Conservation (phyloP, 106 monocot species). For the Dioscorea alata region DNA sequence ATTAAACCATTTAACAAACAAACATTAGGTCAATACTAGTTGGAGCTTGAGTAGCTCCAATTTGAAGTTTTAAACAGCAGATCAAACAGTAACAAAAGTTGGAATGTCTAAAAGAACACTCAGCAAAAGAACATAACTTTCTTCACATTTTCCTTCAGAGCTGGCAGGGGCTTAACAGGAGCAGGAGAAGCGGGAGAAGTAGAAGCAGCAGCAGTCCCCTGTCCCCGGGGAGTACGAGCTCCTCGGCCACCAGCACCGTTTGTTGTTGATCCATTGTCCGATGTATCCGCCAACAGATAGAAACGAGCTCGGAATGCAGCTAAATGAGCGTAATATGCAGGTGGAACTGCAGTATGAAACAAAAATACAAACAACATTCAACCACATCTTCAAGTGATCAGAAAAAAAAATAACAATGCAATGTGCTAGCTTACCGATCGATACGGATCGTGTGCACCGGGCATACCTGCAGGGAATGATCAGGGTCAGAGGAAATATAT, state of each 20-base stretch:
- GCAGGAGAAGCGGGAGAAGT: neutral
- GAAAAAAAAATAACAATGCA: neutral
- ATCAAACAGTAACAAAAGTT: too few species aligned
- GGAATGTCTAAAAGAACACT: neutral
- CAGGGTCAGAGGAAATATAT: too few species aligned
- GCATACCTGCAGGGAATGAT: conserved; percentile 47
- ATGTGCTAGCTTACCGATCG: conserved; percentile 42
- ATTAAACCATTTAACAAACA: too few species aligned
- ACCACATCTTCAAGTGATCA: neutral
- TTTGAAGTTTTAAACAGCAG: too few species aligned
- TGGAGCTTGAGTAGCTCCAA: too few species aligned
- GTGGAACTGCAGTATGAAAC: conserved; percentile 53
- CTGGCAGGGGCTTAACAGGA: conserved; percentile 77
- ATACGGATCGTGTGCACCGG: conserved; percentile 19
- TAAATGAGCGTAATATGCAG: conserved; percentile 94
- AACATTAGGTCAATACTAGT: too few species aligned
- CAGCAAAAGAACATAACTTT: conserved; percentile 90
- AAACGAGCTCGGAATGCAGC: conserved; percentile 90
- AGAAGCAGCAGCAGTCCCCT: conserved; percentile 4
- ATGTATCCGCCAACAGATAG: conserved; percentile 78
- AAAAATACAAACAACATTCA: neutral
- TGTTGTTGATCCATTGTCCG: conserved; percentile 65
- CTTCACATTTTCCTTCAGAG: conserved; percentile 92
- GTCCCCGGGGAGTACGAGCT: conserved; percentile 25
- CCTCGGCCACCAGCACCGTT: conserved; percentile 49